A percentile compares a stretch with the other conserved stretches of the same genome.
Evolutionary conservation across 2,329 filamentous ascomycete genomes (phyloP).

Genomic region (Apiospora phragmitis): DNA sequence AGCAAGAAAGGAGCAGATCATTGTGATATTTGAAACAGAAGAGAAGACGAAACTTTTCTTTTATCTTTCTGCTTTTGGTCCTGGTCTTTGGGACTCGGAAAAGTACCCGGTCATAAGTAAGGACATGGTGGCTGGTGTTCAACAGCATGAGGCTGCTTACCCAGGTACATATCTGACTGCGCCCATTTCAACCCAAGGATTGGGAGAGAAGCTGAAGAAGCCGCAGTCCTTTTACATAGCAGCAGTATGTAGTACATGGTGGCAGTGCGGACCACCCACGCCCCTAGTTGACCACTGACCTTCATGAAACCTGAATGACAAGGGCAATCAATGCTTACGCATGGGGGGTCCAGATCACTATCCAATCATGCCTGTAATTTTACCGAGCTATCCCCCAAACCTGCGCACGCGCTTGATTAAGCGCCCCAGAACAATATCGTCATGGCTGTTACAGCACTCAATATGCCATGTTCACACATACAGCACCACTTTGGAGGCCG

Average conservation of each 20-base stretch:
- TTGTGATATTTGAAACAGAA: neutral
- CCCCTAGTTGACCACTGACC: neutral
- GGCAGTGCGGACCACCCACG: neutral
- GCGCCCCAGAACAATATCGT: neutral
- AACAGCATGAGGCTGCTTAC: neutral
- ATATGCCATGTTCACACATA: neutral
- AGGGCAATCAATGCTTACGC: neutral
- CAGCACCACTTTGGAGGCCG: too few species aligned
- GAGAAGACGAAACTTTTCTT: neutral
- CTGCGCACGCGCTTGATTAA: neutral
- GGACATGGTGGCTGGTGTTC: neutral
- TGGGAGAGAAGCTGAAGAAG: neutral
- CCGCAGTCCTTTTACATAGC: neutral
- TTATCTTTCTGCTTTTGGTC: neutral
- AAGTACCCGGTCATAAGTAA: neutral
- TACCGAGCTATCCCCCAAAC: neutral
- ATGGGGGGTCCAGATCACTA: neutral
- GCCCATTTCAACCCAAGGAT: neutral
- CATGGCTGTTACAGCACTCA: neutral
- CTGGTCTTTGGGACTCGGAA: neutral
- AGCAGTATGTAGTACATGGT: neutral
- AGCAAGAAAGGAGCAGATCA: neutral
- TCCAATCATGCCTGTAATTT: neutral
- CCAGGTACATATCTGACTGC: neutral
- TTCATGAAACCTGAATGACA: neutral